Evolutionary conservation across 805 yeast genomes (phyloP), one percentile per base, ranked within the genome.

Genomic region (Martiniozyma abietophila): DNA sequence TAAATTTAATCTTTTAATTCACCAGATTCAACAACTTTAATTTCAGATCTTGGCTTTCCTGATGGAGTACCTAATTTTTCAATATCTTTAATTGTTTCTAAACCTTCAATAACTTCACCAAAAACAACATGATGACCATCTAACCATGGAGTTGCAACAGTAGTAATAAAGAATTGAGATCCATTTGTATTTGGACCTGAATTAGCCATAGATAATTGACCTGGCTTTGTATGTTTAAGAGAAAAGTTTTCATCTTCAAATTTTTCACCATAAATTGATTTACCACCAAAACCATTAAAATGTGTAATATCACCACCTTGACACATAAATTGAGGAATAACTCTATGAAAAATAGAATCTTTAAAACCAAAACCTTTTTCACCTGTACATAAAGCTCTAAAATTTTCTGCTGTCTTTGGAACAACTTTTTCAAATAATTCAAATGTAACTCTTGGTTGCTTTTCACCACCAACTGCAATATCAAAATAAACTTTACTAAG

Each of bases 171-270:
- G 67, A 88, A 88, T 68, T 88, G 97, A 36, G 96, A 86, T 39
- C 96, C 96, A 68, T 89, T 89, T 67, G 96, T 84, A 78, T 85
- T 83, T 63, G 94, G 95, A 51, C 96, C 96, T 45, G 96, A 94
- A 61, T 89, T 89, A 61, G 96, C 96, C 96, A 89, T 89, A 44
- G 95, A 84, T 62, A 64, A 80, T 65, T 73, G 86, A 46, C 72
- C 73, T 71, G 70, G 94, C 76, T 62, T 76, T 69, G 67, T 68
- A 66, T 89, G 96, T 56, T 62, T 77, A 66, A 67, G 66, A 56
- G 53, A 45, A 56, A 81, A 81, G 73, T 79, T 80, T 60, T 81
- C 94, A 54, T 81, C 94, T 29, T 69, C 69, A 63, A 81, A 81
- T 58, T 71, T 76, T 41, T 71, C 76, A 50, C 89, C 89, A 61